phyloP scores from a whole-genome alignment of 208 protist genomes.

The Trypanosoma scelopori region DNA sequence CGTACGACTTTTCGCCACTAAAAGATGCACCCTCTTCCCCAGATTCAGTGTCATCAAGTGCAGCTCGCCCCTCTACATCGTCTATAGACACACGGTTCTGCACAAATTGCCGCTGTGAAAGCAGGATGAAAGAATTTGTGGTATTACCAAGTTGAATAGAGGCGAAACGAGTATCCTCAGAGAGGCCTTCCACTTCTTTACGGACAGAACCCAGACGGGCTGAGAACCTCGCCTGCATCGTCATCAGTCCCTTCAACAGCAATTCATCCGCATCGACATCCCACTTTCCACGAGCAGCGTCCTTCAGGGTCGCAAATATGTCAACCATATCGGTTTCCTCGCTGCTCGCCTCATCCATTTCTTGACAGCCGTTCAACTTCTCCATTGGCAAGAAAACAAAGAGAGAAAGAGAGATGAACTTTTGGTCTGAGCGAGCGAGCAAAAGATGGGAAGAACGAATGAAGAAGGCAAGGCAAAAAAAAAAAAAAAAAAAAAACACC shows the following conservation, averaged over 20 bases:
- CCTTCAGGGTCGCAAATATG: slow-evolving; percentile 27
- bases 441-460: too few species aligned
- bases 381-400: slow-evolving; percentile 7
- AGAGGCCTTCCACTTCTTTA: slow-evolving; percentile 37
- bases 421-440: background rate
- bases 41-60: slow-evolving; percentile 12
- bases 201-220: slow-evolving; percentile 26
- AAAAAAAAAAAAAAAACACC: too few species aligned
- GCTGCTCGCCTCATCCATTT: slow-evolving; percentile 27
- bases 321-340: slow-evolving; percentile 23
- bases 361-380: background rate
- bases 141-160: slow-evolving; percentile 51
- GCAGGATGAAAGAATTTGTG: slow-evolving; percentile 55
- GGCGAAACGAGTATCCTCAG: slow-evolving; percentile 28
- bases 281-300: slow-evolving; percentile 36
- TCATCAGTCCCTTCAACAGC: slow-evolving; percentile 42
- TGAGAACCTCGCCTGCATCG: slow-evolving; percentile 40
- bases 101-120: slow-evolving; percentile 74
- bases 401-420: background rate
- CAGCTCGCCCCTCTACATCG: slow-evolving; percentile 20
- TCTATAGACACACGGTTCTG: slow-evolving; percentile 70
- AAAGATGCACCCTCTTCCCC: slow-evolving; percentile 17
- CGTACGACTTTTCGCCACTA: slow-evolving; percentile 5
- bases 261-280: slow-evolving; percentile 43
- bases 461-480: too few species aligned